Conservation (phyloP, 768 basidiomycete genomes). For the Leccinellum luteum region DNA sequence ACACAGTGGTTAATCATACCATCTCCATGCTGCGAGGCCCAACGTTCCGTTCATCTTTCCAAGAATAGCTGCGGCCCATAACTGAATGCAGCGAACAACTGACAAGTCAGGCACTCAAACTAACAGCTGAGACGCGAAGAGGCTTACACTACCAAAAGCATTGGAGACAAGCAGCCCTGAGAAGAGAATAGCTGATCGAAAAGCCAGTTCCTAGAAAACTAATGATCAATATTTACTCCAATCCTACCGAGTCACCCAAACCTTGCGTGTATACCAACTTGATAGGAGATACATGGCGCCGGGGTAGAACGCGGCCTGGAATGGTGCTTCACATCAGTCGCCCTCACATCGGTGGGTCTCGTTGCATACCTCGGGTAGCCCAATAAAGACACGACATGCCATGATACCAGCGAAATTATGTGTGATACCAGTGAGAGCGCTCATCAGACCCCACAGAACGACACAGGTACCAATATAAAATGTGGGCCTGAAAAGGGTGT, state of each 20-base stretch:
- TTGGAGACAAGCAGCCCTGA: conserved; percentile 58
- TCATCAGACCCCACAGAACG: conserved; percentile 62
- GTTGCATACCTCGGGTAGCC: conserved; percentile 50
- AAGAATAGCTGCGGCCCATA: conserved; percentile 74
- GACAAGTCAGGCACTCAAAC: not conserved
- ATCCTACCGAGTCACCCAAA: not conserved
- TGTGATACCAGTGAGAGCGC: conserved; percentile 60
- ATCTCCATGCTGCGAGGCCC: conserved; percentile 71
- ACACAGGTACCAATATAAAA: conserved; percentile 61
- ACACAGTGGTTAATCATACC: conserved; percentile 34
- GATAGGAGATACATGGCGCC: conserved; percentile 42
- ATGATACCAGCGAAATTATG: conserved; percentile 56
- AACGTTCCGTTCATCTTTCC: conserved; percentile 62
- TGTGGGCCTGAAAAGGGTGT: conserved; percentile 44
- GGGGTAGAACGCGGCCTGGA: conserved; percentile 61
- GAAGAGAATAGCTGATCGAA: conserved; percentile 60
- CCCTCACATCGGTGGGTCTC: not conserved
- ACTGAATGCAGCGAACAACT: conserved; percentile 29
- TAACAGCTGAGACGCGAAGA: not conserved
- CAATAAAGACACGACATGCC: conserved; percentile 58
- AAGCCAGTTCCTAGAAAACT: conserved; percentile 51
- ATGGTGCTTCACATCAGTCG: not conserved
- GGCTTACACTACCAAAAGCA: conserved; percentile 61
- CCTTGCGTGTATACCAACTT: conserved; percentile 25
- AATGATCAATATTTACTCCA: not conserved